Conservation (phyloP, 2,329 filamentous ascomycete genomes). For the Aureobasidium sp. region DNA sequence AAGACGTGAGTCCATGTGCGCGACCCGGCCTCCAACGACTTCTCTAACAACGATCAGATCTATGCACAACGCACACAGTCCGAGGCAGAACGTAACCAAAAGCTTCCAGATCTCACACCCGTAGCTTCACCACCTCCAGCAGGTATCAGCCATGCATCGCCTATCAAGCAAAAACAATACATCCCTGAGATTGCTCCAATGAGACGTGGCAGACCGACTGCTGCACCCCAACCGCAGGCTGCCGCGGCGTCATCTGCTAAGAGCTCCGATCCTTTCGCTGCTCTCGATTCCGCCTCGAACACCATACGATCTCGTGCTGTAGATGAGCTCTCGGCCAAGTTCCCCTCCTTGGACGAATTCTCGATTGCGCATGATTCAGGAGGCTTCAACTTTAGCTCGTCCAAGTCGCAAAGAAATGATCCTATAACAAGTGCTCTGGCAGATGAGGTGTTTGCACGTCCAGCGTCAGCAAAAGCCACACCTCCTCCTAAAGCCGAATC, state of each 20-base stretch:
- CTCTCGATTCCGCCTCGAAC: conserved; percentile 63
- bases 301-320: conserved; percentile 44
- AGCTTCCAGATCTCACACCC: conserved; percentile 48
- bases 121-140: conserved; percentile 41
- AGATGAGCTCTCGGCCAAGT: conserved; percentile 78
- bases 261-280: conserved; percentile 77
- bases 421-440: conserved; percentile 69
- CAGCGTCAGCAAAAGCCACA: not conserved
- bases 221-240: conserved; percentile 39
- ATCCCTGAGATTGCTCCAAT: conserved; percentile 91
- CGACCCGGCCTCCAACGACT: not conserved
- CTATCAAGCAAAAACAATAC: conserved; percentile 59
- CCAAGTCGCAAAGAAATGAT: conserved; percentile 44
- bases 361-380: conserved; percentile 80
- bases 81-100: conserved; percentile 55
- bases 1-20: conserved; percentile 60
- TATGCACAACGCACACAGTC: conserved; percentile 52
- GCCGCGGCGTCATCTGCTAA: conserved; percentile 54
- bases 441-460: conserved; percentile 68
- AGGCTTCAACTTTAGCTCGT: conserved; percentile 66
- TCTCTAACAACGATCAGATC: conserved; percentile 34
- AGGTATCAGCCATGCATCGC: conserved; percentile 35
- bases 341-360: conserved; percentile 90
- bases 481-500: not conserved
- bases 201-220: conserved; percentile 72